phyloP scores from a whole-genome alignment of 2,329 filamentous ascomycete genomes.

The Cercospora sesami region DNA sequence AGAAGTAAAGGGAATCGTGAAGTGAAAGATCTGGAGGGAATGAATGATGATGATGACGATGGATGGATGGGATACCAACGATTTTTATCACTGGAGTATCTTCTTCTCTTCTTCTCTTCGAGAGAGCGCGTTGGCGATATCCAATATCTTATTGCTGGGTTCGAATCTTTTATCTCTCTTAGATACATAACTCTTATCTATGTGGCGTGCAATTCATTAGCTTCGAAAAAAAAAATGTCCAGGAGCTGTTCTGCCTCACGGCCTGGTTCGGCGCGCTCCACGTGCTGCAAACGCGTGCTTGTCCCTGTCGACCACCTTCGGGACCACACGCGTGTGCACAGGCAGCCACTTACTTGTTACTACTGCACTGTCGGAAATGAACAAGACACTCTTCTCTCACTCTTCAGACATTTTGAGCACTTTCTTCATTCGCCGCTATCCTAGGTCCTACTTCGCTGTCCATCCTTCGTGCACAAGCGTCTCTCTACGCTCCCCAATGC shows the following conservation, averaged over 20 bases:
- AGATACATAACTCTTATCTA: background rate
- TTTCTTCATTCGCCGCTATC: background rate
- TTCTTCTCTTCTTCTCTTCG: background rate
- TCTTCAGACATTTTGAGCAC: too few relatives aligned
- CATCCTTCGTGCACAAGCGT: too few relatives aligned
- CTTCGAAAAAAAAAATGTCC: too few relatives aligned
- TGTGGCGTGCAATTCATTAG: background rate
- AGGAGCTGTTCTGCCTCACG: too few relatives aligned
- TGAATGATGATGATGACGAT: background rate
- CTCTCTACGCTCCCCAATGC: too few relatives aligned
- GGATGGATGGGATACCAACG: too few relatives aligned
- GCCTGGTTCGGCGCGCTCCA: too few relatives aligned
- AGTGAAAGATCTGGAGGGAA: too few relatives aligned
- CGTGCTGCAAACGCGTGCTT: background rate
- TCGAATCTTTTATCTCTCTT: background rate
- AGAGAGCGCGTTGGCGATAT: background rate
- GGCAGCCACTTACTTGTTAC: too few relatives aligned
- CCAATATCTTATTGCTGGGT: background rate
- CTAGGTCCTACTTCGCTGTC: background rate
- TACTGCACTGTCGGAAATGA: too few relatives aligned
- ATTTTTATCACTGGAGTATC: too few relatives aligned
- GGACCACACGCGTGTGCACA: background rate
- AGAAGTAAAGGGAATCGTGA: conserved; percentile 32
- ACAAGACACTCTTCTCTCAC: too few relatives aligned
- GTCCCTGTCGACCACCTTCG: background rate